Conservation (phyloP, 768 basidiomycete genomes). For the Glaciozyma martinii region DNA sequence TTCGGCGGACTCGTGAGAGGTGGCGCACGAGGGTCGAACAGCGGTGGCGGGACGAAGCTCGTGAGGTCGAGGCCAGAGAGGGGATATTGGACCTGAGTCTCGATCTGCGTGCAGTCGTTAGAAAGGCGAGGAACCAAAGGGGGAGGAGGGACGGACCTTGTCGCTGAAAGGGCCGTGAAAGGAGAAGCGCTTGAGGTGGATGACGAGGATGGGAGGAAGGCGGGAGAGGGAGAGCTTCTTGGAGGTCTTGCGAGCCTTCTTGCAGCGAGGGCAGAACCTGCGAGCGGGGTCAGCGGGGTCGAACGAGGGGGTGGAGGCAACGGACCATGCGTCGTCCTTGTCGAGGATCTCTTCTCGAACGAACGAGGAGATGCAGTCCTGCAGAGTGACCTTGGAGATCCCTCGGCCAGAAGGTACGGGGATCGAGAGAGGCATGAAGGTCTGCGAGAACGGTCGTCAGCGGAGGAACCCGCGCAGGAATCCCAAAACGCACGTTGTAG, state of each 20-base stretch:
- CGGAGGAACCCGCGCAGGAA: not conserved
- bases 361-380: slow-evolving; percentile 78
- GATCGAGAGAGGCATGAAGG: slow-evolving; percentile 87
- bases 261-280: slow-evolving; percentile 94
- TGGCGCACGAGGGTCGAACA: slow-evolving; percentile 49
- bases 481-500: slow-evolving; percentile 53
- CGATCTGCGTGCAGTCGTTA: slow-evolving; percentile 45
- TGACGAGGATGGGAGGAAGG: slow-evolving; percentile 81
- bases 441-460: slow-evolving; percentile 1
- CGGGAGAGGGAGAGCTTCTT: slow-evolving; percentile 85
- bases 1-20: slow-evolving; percentile 47
- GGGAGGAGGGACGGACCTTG: slow-evolving; percentile 43
- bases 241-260: slow-evolving; percentile 70
- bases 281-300: not conserved
- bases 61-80: slow-evolving; percentile 54
- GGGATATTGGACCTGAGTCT: slow-evolving; percentile 89
- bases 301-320: not conserved
- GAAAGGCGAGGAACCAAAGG: not conserved
- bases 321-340: slow-evolving; percentile 86
- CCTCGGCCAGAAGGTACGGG: slow-evolving; percentile 66
- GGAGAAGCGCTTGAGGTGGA: slow-evolving; percentile 87
- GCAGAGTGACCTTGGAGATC: slow-evolving; percentile 56
- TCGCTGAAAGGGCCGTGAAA: slow-evolving; percentile 86
- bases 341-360: slow-evolving; percentile 84
- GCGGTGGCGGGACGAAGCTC: slow-evolving; percentile 73